Conservation (phyloP, 768 basidiomycete species). For the Thelephora aurantiotincta region DNA sequence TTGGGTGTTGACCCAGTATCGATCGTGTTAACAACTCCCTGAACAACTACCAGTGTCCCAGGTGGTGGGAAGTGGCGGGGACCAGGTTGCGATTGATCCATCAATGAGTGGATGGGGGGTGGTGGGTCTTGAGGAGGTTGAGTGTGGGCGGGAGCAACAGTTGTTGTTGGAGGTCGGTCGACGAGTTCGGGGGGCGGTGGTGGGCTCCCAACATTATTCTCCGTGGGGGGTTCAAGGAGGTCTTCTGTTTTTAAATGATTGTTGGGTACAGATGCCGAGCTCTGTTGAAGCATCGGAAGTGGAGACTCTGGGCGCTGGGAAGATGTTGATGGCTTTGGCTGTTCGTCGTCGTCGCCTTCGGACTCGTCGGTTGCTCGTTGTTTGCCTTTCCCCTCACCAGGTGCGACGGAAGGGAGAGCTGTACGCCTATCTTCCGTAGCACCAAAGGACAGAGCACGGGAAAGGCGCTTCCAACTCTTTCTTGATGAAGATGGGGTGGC, state of each 20-base stretch:
- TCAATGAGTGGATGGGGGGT: neutral
- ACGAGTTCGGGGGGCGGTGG: neutral
- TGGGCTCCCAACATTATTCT: neutral
- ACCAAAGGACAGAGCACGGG: slow-evolving; percentile 11
- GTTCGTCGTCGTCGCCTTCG: neutral
- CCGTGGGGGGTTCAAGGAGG: neutral
- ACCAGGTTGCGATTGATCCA: neutral
- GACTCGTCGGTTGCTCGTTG: slow-evolving; percentile 1
- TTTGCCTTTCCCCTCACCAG: slow-evolving; percentile 11
- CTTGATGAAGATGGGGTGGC: slow-evolving; percentile 6
- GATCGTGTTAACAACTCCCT: slow-evolving; percentile 71
- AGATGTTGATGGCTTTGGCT: slow-evolving; percentile 1
- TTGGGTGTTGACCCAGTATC: slow-evolving; percentile 25
- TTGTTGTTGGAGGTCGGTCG: neutral
- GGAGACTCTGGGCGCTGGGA: neutral
- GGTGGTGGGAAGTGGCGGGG: slow-evolving; percentile 44
- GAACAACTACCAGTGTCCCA: slow-evolving; percentile 70
- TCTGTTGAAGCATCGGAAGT: neutral
- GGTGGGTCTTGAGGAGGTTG: neutral
- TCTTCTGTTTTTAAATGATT: neutral
- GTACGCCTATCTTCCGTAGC: slow-evolving; percentile 8
- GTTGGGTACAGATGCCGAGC: neutral
- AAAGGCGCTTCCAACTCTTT: slow-evolving; percentile 19
- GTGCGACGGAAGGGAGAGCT: slow-evolving; percentile 4
- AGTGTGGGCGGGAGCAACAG: neutral